phyloP scores from a whole-genome alignment of 495 filamentous ascomycete species.

The Hamigera avellanea region DNA sequence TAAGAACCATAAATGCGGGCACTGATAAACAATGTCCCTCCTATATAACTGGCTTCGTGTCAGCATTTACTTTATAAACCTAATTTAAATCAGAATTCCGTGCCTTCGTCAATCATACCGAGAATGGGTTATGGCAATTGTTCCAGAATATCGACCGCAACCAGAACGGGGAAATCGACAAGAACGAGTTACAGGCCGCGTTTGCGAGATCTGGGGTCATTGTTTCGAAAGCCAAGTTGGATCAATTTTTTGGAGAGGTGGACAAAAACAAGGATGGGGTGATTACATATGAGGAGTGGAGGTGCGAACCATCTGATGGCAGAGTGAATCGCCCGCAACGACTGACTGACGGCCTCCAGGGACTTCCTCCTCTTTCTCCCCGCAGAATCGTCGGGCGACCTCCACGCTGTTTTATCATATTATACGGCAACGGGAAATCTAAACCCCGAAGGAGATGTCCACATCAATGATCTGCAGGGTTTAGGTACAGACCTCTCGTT shows the following conservation, averaged over 20 bases:
- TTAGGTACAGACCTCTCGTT: conserved; percentile 81
- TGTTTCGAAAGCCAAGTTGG: conserved; percentile 64
- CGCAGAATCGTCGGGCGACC: conserved; percentile 48
- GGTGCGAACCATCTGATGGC: conserved; percentile 46
- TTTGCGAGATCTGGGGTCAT: conserved; percentile 68
- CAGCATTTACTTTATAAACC: conserved; percentile 11
- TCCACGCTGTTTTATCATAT: conserved; percentile 83
- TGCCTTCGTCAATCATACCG: conserved; percentile 74
- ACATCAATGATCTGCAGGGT: conserved; percentile 82
- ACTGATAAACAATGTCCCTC: not conserved
- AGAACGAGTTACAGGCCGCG: conserved; percentile 65
- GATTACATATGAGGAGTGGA: conserved; percentile 92
- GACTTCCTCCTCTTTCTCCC: conserved; percentile 95
- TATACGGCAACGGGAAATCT: conserved; percentile 84
- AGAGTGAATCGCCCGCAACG: conserved; percentile 5
- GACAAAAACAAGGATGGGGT: conserved; percentile 81
- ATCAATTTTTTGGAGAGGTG: conserved; percentile 79
- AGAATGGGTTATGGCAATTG: conserved; percentile 65
- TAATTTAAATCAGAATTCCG: conserved; percentile 60
- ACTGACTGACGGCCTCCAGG: conserved; percentile 37
- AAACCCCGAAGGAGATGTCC: conserved; percentile 88
- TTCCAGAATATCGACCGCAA: conserved; percentile 85
- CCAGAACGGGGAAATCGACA: conserved; percentile 79
- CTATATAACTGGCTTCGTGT: conserved; percentile 5
- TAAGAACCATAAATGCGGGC: conserved; percentile 23